Evolutionary conservation across 441 rosid genomes (phyloP).

Genomic region (Brassica balearica): DNA sequence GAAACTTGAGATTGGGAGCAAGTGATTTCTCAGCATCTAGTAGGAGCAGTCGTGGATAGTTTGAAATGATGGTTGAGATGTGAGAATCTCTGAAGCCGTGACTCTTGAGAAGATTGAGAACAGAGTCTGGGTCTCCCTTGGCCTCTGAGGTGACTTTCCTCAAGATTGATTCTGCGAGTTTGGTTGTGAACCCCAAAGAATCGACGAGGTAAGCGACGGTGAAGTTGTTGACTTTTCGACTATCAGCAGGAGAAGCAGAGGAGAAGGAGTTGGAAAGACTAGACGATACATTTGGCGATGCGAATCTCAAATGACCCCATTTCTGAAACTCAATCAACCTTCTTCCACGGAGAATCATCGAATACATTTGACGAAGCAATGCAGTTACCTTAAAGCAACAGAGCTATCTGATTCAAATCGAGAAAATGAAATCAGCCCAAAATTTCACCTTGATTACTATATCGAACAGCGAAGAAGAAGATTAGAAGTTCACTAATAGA

Average conservation of each 20-base stretch:
- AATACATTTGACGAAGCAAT: no score
- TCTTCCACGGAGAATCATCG: no score
- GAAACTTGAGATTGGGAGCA: slow-evolving; percentile 43
- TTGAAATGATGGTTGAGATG: slow-evolving; percentile 37
- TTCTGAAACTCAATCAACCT: no score
- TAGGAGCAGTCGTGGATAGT: slow-evolving; percentile 35
- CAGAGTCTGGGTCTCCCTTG: slow-evolving; percentile 9
- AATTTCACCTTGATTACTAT: background rate
- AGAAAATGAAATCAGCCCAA: background rate
- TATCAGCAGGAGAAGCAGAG: background rate
- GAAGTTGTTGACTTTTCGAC: background rate
- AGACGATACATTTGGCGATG: background rate
- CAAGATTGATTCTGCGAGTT: slow-evolving; percentile 39
- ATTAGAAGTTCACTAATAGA: background rate
- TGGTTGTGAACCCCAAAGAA: slow-evolving; percentile 44
- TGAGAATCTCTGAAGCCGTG: slow-evolving; percentile 37
- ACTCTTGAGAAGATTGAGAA: slow-evolving; percentile 35
- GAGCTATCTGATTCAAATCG: no score
- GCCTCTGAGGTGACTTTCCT: slow-evolving; percentile 17
- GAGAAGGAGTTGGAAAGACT: background rate
- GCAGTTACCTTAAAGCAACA: no score
- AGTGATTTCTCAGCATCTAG: slow-evolving; percentile 15
- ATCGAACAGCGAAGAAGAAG: background rate
- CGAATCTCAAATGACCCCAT: no score
- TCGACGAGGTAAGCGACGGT: slow-evolving; percentile 45